A percentile compares a stretch with the other conserved stretches of the same genome.
Conservation (phyloP, 2,329 filamentous ascomycete genomes). For the Venturiaceae sp. region DNA sequence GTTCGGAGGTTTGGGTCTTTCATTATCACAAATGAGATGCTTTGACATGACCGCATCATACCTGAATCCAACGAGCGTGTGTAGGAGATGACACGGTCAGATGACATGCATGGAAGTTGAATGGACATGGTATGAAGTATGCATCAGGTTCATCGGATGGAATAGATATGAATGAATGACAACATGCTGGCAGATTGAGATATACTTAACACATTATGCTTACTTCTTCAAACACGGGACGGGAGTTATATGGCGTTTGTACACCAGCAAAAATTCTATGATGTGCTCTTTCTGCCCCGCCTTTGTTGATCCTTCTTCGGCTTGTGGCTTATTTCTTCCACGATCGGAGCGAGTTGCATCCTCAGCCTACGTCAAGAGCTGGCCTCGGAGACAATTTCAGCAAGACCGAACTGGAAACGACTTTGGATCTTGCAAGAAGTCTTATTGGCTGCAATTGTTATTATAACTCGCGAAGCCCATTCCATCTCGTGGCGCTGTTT, state of each 20-base stretch:
- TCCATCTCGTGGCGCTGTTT: no score
- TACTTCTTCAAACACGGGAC: not conserved
- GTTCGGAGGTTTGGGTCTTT: not conserved
- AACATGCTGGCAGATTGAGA: not conserved
- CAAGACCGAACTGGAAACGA: no score
- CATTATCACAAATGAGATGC: not conserved
- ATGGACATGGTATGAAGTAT: constrained; percentile 1
- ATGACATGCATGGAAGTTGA: not conserved
- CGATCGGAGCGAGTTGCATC: no score
- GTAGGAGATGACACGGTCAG: no score
- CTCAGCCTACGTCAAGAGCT: no score
- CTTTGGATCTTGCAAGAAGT: no score
- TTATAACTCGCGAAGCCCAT: no score
- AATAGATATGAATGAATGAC: not conserved
- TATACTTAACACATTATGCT: not conserved
- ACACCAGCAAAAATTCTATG: not conserved
- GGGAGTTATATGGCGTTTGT: not conserved
- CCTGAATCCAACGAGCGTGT: not conserved
- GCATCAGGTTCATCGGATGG: not conserved
- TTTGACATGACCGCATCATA: not conserved
- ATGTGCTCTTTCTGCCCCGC: not conserved
- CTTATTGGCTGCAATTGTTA: no score
- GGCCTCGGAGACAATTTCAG: no score
- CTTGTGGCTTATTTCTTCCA: no score
- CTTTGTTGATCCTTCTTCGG: not conserved